A percentile compares a stretch with the other conserved stretches of the same genome.
phyloP scores from a whole-genome alignment of 192 early-diverging fungal species.

The Coemansia sp. region DNA sequence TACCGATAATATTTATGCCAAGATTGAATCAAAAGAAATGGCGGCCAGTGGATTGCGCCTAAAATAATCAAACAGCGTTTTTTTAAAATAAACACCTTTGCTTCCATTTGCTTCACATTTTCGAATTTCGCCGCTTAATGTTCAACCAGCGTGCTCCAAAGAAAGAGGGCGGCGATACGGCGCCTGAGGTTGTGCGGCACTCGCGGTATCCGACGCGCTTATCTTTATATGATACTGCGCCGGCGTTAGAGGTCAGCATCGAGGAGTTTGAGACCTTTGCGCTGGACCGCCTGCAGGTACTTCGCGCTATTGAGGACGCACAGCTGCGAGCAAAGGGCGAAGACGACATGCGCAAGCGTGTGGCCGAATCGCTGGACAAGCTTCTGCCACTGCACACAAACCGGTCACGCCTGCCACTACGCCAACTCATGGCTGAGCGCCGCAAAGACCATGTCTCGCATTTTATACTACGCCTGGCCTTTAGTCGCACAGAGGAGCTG shows the following conservation, averaged over 20 bases:
- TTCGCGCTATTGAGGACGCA: slow-evolving; percentile 81
- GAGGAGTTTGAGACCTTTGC: slow-evolving; percentile 57
- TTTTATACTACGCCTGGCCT: slow-evolving; percentile 78
- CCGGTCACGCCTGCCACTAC: slow-evolving; percentile 37
- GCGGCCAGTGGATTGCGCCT: too few relatives aligned
- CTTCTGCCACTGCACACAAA: slow-evolving; percentile 67
- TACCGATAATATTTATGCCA: too few relatives aligned
- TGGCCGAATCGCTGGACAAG: slow-evolving; percentile 56
- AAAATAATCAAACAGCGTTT: too few relatives aligned
- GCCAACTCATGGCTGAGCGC: slow-evolving; percentile 60
- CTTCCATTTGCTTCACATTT: not conserved
- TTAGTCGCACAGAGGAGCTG: slow-evolving; percentile 64
- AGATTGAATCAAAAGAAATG: too few relatives aligned
- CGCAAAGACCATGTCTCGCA: slow-evolving; percentile 81
- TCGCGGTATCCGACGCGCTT: slow-evolving; percentile 51
- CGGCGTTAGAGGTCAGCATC: slow-evolving; percentile 51
- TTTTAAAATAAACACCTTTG: too few relatives aligned
- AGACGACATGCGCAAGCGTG: slow-evolving; percentile 58
- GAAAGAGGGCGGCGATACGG: slow-evolving; percentile 21
- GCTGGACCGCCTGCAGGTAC: slow-evolving; percentile 62
- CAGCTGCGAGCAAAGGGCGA: slow-evolving; percentile 67
- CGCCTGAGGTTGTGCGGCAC: slow-evolving; percentile 48
- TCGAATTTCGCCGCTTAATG: slow-evolving; percentile 19
- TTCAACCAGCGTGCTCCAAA: slow-evolving; percentile 41
- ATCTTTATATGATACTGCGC: slow-evolving; percentile 36